phyloP scores from a whole-genome alignment of 2,329 filamentous ascomycete species.

The Exophiala calicioides region DNA sequence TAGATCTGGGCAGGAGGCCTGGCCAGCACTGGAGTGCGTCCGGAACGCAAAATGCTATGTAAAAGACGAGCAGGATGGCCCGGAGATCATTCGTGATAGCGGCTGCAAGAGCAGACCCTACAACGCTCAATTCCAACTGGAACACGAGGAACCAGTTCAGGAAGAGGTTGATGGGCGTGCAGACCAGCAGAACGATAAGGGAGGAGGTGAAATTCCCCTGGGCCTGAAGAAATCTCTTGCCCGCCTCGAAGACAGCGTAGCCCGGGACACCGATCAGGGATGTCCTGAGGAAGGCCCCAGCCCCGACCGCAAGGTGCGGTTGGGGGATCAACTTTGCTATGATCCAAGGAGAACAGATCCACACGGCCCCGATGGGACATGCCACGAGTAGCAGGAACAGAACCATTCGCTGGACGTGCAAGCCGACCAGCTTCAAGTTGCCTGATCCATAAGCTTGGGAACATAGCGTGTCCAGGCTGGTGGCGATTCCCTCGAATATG shows the following conservation, averaged over 20 bases:
- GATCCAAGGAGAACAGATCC: conserved; percentile 62
- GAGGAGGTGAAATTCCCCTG: conserved; percentile 72
- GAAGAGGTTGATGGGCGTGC: conserved; percentile 70
- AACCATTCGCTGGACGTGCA: conserved; percentile 72
- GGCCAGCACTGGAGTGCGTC: conserved; percentile 68
- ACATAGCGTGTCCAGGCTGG: conserved; percentile 78
- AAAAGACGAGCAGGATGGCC: conserved; percentile 63
- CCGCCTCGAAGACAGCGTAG: conserved; percentile 66
- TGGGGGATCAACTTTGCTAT: conserved; percentile 65
- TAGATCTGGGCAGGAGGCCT: conserved; percentile 61
- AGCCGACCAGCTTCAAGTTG: conserved; percentile 73
- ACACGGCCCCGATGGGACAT: conserved; percentile 64
- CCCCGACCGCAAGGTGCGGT: conserved; percentile 62
- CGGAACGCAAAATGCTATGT: conserved; percentile 54
- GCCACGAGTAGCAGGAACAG: conserved; percentile 66
- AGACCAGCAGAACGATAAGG: conserved; percentile 74
- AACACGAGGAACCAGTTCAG: conserved; percentile 69
- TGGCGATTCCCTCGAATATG: conserved; percentile 71
- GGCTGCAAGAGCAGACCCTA: conserved; percentile 70
- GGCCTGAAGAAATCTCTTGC: conserved; percentile 76
- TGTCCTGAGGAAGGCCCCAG: conserved; percentile 66
- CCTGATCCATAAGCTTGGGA: conserved; percentile 83
- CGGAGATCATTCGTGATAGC: conserved; percentile 66
- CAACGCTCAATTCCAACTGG: conserved; percentile 59
- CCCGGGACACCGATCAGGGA: conserved; percentile 68